phyloP scores from a whole-genome alignment of 1,139 yeast genomes.

The Hansenula anomala region DNA sequence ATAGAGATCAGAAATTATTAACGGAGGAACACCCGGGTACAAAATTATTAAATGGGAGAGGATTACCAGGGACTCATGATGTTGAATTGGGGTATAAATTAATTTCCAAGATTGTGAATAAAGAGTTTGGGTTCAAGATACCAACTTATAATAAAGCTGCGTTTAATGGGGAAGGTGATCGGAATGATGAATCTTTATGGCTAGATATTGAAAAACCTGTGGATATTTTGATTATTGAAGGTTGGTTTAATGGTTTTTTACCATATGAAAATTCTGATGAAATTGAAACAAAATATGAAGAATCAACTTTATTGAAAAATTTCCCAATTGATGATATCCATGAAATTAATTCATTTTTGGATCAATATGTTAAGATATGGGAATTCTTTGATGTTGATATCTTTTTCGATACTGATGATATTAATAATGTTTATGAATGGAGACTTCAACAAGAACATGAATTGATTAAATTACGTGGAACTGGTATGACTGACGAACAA shows the following conservation, averaged over 20 bases:
- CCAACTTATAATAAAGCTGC: conserved; percentile 81
- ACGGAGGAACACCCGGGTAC: conserved; percentile 41
- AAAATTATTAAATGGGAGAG: conserved; percentile 66
- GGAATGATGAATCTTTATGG: conserved; percentile 42
- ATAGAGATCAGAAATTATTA: conserved; percentile 48
- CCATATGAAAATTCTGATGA: conserved; percentile 35
- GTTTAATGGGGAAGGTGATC: conserved; percentile 75
- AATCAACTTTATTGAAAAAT: conserved; percentile 8
- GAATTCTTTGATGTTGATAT: conserved; percentile 52
- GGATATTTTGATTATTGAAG: conserved; percentile 77
- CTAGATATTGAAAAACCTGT: conserved; percentile 32
- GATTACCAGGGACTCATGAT: conserved; percentile 95
- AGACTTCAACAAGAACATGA: conserved; percentile 80
- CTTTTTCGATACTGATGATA: conserved; percentile 53
- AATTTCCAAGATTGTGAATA: conserved; percentile 23
- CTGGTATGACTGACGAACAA: conserved; percentile 75
- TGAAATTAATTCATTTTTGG: conserved; percentile 46
- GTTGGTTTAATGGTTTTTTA: conserved; percentile 87
- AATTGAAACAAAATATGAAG: conserved; percentile 11
- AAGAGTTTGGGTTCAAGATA: conserved; percentile 31
- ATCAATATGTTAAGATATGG: conserved; percentile 54
- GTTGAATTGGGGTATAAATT: conserved; percentile 29
- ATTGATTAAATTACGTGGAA: conserved; percentile 46
- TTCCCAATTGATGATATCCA: conserved; percentile 28
- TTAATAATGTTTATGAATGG: conserved; percentile 73